Base-by-base conservation (phyloP, 345 rosid species). In the Populus euphratica region DNA sequence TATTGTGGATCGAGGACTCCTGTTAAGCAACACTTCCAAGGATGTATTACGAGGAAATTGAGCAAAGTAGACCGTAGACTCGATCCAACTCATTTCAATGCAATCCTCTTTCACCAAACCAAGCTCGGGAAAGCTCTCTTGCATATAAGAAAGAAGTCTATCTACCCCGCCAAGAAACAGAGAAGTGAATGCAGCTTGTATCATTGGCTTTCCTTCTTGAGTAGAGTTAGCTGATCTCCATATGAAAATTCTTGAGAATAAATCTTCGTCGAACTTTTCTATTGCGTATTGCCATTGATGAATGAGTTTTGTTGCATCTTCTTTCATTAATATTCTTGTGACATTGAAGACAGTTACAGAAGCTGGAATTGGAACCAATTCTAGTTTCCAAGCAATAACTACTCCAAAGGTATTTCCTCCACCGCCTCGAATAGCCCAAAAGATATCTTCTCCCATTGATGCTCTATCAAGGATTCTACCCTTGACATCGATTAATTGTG, bases 351-450 rank as follows among this genome's bases (percentile, higher is more conserved):
- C 52, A 25, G 73, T 69, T 13, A 69, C 73, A 25, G 54, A 18
- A 39, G 73, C 25, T 69, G 54, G 73, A 69, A 69, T 31, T 6
- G 31, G 73, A 23, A 69, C 56, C 33, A 69, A 27, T 35, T 44
- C 23, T 23, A 69, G 20, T 41, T 69, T 69, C 54, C 73, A 69
- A 0, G 73, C 50, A 11, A 69, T 2, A 20, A 69, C 73, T 10
- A 69, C 36, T 17, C 80, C 80, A 6, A 78, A 78, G 10, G 65
- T 78, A 12, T 72, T 78, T 33, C 80, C 80, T 63, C 80, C 80
- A 18, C 80, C 80, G 5, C 79, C 79, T 36, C 79, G 67, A 5
- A 76, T 76, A 4, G 74, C 80, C 79, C 79, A 76, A 38, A 76
- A 76, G 2, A 56, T 54, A 66, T 76, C 78, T 50, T 76, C 78